A percentile compares a stretch with the other conserved stretches of the same genome.
Evolutionary conservation across 345 rosid genomes (phyloP).

Genomic region (Populus simonii): DNA sequence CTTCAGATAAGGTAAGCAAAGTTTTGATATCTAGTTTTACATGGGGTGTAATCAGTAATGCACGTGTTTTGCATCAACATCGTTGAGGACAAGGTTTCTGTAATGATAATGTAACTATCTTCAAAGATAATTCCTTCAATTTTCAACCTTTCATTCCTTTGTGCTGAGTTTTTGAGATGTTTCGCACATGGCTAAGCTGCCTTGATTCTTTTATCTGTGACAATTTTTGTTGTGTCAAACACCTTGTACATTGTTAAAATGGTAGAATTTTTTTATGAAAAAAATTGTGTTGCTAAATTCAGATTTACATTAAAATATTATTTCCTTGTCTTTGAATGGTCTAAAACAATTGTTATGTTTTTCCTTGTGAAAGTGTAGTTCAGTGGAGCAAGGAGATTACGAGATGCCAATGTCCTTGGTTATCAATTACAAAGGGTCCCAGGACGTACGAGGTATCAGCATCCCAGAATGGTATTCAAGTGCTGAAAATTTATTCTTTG

Average conservation of each 20-base stretch:
- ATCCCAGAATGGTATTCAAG: constrained; percentile 95
- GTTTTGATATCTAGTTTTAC: neutral
- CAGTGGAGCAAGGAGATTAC: constrained; percentile 96
- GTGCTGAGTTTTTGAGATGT: neutral
- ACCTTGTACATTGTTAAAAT: neutral
- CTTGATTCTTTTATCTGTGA: constrained; percentile 2
- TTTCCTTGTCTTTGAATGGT: constrained; percentile 7
- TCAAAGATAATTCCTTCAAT: neutral
- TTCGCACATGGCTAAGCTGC: neutral
- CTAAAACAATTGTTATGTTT: neutral
- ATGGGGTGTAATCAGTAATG: neutral
- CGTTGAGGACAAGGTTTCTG: neutral
- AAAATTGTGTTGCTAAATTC: too few species aligned
- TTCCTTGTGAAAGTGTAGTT: constrained; percentile 40
- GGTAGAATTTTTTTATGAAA: neutral
- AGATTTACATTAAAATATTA: neutral
- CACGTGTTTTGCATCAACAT: neutral
- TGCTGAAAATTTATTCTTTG: constrained; percentile 56
- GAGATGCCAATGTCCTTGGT: constrained; percentile 94
- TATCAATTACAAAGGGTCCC: constrained; percentile 95
- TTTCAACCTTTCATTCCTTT: neutral
- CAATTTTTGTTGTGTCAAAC: neutral
- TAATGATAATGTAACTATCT: too few species aligned
- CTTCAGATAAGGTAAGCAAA: constrained; percentile 72
- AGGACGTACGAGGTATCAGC: constrained; percentile 82